phyloP scores from a whole-genome alignment of 495 filamentous ascomycete species.

The Clohesyomyces aquaticus region DNA sequence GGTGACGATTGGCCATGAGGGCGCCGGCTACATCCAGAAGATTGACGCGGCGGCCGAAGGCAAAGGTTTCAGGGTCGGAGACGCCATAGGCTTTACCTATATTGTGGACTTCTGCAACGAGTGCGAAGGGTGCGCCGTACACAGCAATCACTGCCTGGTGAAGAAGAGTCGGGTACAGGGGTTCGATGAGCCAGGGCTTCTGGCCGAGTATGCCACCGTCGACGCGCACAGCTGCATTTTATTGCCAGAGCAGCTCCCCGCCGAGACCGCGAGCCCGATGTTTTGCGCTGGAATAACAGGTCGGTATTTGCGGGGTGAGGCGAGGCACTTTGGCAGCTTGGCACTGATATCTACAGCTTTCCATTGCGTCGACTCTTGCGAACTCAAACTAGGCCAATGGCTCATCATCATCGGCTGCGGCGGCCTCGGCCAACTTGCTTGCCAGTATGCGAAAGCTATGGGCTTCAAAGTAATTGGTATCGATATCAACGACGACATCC shows the following conservation, averaged over 20 bases:
- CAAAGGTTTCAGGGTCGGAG: conserved; percentile 44
- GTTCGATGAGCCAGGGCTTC: conserved; percentile 39
- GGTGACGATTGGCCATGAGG: conserved; percentile 43
- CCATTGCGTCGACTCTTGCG: conserved; percentile 48
- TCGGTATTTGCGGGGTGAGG: neutral
- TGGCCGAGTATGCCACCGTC: conserved; percentile 41
- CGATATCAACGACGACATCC: conserved; percentile 42
- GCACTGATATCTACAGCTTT: conserved; percentile 35
- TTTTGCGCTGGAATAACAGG: conserved; percentile 44
- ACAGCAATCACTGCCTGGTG: conserved; percentile 45
- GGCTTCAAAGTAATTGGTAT: conserved; percentile 41
- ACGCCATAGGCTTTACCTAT: conserved; percentile 38
- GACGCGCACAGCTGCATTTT: conserved; percentile 35
- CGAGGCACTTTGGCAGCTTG: neutral
- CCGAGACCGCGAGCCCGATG: conserved; percentile 33
- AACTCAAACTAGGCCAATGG: conserved; percentile 46
- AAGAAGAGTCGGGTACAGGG: conserved; percentile 37
- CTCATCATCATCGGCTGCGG: conserved; percentile 38
- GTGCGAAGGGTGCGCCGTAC: conserved; percentile 40
- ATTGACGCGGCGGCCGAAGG: conserved; percentile 26
- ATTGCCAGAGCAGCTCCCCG: conserved; percentile 36
- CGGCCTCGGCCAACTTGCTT: conserved; percentile 39
- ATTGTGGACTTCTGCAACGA: conserved; percentile 40
- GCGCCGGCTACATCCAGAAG: conserved; percentile 32
- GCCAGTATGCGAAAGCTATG: conserved; percentile 42